Conservation (phyloP, 805 yeast genomes). For the Kodamaea kakaduensis region DNA sequence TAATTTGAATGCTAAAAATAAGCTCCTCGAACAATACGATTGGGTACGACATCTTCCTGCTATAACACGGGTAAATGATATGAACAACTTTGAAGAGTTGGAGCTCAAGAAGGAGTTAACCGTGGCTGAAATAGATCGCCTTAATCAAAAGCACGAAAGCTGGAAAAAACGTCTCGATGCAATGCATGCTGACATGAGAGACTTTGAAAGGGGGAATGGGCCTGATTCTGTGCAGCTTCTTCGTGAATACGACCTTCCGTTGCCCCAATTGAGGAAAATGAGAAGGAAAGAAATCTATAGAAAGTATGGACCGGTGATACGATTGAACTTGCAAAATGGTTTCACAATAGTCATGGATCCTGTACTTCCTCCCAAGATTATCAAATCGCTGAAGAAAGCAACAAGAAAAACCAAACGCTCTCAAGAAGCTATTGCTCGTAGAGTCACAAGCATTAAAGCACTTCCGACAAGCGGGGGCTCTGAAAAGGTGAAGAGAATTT, state of each 20-base stretch:
- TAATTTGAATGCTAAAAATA: conserved; percentile 41
- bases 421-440: no score
- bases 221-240: no score
- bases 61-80: conserved; percentile 49
- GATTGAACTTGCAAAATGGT: conserved; percentile 35
- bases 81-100: conserved; percentile 47
- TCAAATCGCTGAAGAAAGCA: neutral
- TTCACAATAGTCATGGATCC: conserved; percentile 41
- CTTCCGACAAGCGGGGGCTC: no score
- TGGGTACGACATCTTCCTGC: conserved; percentile 46
- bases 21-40: conserved; percentile 37
- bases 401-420: neutral
- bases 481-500: neutral
- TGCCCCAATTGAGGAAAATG: conserved; percentile 20
- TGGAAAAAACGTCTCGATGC: conserved; percentile 34
- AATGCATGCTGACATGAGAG: conserved; percentile 24
- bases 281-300: conserved; percentile 22
- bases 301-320: conserved; percentile 34
- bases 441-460: no score
- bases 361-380: conserved; percentile 20
- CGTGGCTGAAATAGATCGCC: conserved; percentile 40
- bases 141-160: conserved; percentile 33
- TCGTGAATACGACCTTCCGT: conserved; percentile 24
- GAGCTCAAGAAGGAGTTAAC: conserved; percentile 50
- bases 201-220: neutral